Conservation (phyloP, 495 filamentous ascomycete species). For the Penicillium herquei region DNA sequence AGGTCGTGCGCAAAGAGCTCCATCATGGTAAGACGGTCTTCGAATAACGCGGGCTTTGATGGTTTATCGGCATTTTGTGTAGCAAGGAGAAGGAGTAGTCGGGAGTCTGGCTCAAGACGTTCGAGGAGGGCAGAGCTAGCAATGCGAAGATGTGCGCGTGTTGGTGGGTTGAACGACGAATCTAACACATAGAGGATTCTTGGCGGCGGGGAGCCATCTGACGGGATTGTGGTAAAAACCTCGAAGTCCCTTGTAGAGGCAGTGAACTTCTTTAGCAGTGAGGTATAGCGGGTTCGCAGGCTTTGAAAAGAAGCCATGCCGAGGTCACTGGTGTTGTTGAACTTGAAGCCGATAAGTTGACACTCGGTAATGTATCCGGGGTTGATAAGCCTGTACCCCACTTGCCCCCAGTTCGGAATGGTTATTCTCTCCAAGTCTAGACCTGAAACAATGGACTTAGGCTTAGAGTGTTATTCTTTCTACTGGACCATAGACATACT, state of each 20-base stretch:
- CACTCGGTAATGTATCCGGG: not conserved
- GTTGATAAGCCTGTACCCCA: not conserved
- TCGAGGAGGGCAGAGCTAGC: constrained; percentile 62
- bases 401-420: too few relatives aligned
- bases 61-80: constrained; percentile 95
- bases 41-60: constrained; percentile 76
- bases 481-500: too few relatives aligned
- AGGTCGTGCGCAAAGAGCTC: constrained; percentile 70
- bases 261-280: constrained; percentile 56
- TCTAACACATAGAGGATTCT: constrained; percentile 79
- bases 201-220: constrained; percentile 21
- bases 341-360: not conserved
- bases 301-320: constrained; percentile 6
- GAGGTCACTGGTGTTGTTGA: too few relatives aligned
- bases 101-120: constrained; percentile 32
- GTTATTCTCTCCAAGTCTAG: too few relatives aligned
- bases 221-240: constrained; percentile 55
- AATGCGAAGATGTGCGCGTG: constrained; percentile 76
- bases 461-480: too few relatives aligned
- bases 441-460: too few relatives aligned
- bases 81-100: constrained; percentile 78
- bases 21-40: constrained; percentile 86
- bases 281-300: constrained; percentile 32
- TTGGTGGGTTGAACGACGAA: constrained; percentile 94
- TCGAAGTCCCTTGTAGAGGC: constrained; percentile 55